Evolutionary conservation across 345 rosid genomes (phyloP).

Genomic region (Conringia planisiliqua): DNA sequence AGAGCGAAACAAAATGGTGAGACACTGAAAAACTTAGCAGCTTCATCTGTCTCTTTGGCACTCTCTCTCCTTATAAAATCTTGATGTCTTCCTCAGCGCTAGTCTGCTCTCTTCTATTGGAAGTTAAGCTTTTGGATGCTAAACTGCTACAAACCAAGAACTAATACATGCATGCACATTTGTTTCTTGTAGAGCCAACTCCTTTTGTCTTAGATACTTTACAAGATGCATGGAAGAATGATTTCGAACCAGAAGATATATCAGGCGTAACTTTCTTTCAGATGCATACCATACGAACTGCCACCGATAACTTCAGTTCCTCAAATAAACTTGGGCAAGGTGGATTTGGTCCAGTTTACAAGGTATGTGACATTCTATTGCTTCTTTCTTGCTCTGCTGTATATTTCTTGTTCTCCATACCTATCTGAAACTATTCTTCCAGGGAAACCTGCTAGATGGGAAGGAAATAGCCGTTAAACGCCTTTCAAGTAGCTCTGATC

Average conservation of each 20-base stretch:
- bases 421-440: background rate
- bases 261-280: slow-evolving; percentile 19
- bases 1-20: slow-evolving; percentile 10
- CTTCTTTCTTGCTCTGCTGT: background rate
- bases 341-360: slow-evolving; percentile 40
- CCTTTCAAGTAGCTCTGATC: slow-evolving; percentile 45
- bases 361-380: slow-evolving; percentile 8
- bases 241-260: slow-evolving; percentile 2
- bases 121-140: background rate
- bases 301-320: slow-evolving; percentile 30
- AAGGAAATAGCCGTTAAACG: slow-evolving; percentile 54
- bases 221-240: slow-evolving; percentile 14
- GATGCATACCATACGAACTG: slow-evolving; percentile 16
- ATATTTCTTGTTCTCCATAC: background rate
- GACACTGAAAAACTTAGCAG: background rate
- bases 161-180: background rate
- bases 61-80: background rate
- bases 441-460: slow-evolving; percentile 42
- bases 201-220: background rate
- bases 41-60: background rate
- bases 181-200: background rate
- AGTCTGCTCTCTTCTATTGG: background rate
- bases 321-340: slow-evolving; percentile 37
- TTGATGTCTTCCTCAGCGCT: background rate
- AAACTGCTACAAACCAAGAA: background rate